Evolutionary conservation across 2,329 filamentous ascomycete species (phyloP), one percentile per base, ranked within the genome.

Genomic region (Sporothrix variecibatus): DNA sequence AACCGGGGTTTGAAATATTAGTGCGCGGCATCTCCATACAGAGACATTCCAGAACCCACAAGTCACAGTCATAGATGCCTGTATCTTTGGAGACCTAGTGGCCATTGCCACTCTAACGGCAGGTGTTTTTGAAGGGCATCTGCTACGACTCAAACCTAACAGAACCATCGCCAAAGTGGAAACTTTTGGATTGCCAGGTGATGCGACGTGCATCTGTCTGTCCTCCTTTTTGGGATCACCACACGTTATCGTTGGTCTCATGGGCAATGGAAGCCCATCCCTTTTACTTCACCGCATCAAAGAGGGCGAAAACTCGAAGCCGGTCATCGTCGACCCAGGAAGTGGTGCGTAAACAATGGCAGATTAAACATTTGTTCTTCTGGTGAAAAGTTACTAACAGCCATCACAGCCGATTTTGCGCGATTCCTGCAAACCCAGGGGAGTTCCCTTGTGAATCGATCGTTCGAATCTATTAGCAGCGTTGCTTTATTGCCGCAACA

Each of bases 151-250:
- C 31, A 78, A 79, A 49, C 75, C 78, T 0, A 74, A 60, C 2
- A 75, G 77, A 17, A 53, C 60, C 0, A 51, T 86, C 12, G 76
- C 78, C 0, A 76, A 79, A 15, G 58, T 77, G 0, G 77, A 75
- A 5, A 79, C 79, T 2, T 83, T 84, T 79, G 77, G 82, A 12
- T 78, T 84, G 0, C 77, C 82, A 11, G 86, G 85, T 0, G 87
- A 89, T 75, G 81, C 88, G 2, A 88, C 86, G 3, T 88, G 85
- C 74, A 77, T 90, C 7, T 79, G 80, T 1, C 75, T 85, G 4
- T 81, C 82, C 31, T 72, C 64, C 1, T 74, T 81, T 4, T 75
- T 77, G 2, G 79, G 75, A 1, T 74, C 78, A 8, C 75, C 79
- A 2, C 80, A 77, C 46, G 77, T 85, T 6, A 74, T 81, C n/a